These are phyloP conservation scores for Pichia membranifaciens DNA, from an alignment of 805 yeast genomes.

Conservation along the genomic window DNA sequence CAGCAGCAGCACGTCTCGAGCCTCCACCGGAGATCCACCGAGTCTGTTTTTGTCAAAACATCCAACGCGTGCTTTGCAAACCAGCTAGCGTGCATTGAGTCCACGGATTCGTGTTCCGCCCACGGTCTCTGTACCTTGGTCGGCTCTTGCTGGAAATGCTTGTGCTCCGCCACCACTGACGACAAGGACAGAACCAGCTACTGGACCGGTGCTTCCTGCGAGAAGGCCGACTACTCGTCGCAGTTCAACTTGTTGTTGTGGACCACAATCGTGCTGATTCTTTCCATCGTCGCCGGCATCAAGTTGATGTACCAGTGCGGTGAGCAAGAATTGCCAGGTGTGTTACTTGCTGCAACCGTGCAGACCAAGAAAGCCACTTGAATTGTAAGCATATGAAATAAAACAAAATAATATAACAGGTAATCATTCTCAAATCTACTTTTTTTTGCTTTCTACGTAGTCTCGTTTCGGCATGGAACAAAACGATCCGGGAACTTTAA, in stretches of 20 bases:
- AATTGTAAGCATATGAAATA: conserved; percentile 1
- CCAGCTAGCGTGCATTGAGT: conserved; percentile 41
- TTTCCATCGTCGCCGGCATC: conserved; percentile 44
- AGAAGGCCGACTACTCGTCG: conserved; percentile 60
- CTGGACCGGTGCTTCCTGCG: conserved; percentile 58
- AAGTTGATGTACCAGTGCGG: conserved; percentile 51
- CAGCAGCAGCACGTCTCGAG: background rate
- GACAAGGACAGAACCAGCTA: conserved; percentile 40
- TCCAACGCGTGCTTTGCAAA: conserved; percentile 33
- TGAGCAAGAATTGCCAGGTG: conserved; percentile 60
- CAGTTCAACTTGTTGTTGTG: conserved; percentile 67
- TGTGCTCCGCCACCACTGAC: conserved; percentile 40
- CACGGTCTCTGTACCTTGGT: conserved; percentile 47
- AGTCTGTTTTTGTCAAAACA: background rate
- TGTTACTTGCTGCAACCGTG: conserved; percentile 53
- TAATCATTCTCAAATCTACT: too few relatives aligned
- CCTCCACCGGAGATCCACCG: background rate
- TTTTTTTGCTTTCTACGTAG: too few relatives aligned
- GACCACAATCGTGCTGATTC: conserved; percentile 47
- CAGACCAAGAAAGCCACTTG: conserved; percentile 34
- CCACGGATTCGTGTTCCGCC: conserved; percentile 45
- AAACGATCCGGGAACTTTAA: too few relatives aligned
- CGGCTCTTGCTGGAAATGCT: conserved; percentile 44
- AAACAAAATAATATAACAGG: conserved; percentile 1
- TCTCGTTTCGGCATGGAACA: too few relatives aligned